Percentiles rank a stretch among this genome's conserved stretches.
Conservation (phyloP, 306 rosid species). For the Acacia confusa region DNA sequence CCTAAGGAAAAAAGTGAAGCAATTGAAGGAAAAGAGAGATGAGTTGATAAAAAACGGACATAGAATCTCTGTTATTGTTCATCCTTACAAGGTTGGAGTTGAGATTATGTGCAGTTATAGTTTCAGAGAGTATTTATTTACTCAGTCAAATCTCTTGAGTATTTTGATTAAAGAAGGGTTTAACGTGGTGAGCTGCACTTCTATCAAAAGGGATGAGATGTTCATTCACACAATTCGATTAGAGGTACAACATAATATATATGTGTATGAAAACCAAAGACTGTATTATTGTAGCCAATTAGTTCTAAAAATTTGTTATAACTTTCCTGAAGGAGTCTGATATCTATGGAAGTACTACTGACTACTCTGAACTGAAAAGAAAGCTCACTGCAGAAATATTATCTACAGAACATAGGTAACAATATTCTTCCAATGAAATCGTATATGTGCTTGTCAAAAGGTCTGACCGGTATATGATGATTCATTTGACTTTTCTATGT, state of each 20-base stretch:
- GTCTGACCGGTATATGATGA: neutral
- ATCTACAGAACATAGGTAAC: constrained; percentile 21
- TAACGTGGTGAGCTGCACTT: constrained; percentile 40
- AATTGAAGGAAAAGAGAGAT: constrained; percentile 44
- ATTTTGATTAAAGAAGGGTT: constrained; percentile 51
- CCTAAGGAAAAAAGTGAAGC: constrained; percentile 41
- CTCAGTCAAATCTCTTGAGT: constrained; percentile 46
- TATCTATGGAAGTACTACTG: neutral
- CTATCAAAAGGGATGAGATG: constrained; percentile 38
- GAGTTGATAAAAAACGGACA: constrained; percentile 23
- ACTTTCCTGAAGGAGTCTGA: constrained; percentile 41
- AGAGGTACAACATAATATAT: constrained; percentile 47
- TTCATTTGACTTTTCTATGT: neutral
- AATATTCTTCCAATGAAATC: neutral
- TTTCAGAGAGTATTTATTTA: constrained; percentile 29
- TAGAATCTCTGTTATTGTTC: constrained; percentile 37
- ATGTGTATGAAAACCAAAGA: too few relatives aligned
- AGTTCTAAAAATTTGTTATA: neutral
- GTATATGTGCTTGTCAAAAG: neutral
- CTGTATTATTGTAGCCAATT: neutral
- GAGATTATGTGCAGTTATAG: constrained; percentile 47
- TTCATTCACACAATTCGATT: constrained; percentile 39
- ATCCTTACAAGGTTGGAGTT: constrained; percentile 46
- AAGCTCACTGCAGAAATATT: constrained; percentile 49
- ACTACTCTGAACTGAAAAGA: constrained; percentile 48